These are phyloP conservation scores for Tetrapyrgos nigripes DNA, from an alignment of 1,284 basidiomycete genomes.

Conservation along the genomic window DNA sequence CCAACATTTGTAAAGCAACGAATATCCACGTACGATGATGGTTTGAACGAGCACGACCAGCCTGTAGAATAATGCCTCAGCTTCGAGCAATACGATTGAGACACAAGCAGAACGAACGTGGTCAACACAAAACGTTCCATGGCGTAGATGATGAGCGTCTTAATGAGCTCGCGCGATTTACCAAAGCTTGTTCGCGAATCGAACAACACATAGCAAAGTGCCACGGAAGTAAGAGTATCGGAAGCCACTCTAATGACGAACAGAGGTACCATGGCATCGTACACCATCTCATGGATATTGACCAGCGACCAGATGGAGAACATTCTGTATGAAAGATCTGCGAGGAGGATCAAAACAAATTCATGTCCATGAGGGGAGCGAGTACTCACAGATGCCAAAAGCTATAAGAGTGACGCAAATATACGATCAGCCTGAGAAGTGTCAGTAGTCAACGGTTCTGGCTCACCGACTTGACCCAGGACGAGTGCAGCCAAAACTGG, in stretches of 20 bases:
- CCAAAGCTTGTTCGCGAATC: not conserved
- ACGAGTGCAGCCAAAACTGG: not conserved
- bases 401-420: not conserved
- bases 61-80: not conserved
- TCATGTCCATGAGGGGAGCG: no score
- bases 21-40: not conserved
- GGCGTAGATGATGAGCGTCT: conserved; percentile 5
- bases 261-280: not conserved
- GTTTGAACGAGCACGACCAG: not conserved
- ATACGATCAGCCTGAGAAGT: not conserved
- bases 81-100: not conserved
- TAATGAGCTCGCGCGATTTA: not conserved
- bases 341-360: no score
- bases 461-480: not conserved
- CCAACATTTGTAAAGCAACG: no score
- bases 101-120: not conserved
- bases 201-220: conserved; percentile 2
- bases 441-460: not conserved
- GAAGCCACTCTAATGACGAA: conserved; percentile 3
- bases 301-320: not conserved
- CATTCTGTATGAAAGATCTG: not conserved
- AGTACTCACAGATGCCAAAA: not conserved
- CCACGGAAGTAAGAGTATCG: conserved; percentile 4
- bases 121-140: conserved; percentile 7
- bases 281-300: not conserved